A percentile compares a stretch with the other conserved stretches of the same genome.
Evolutionary conservation across 345 rosid genomes (phyloP).

Genomic region (Alliaria petiolata): DNA sequence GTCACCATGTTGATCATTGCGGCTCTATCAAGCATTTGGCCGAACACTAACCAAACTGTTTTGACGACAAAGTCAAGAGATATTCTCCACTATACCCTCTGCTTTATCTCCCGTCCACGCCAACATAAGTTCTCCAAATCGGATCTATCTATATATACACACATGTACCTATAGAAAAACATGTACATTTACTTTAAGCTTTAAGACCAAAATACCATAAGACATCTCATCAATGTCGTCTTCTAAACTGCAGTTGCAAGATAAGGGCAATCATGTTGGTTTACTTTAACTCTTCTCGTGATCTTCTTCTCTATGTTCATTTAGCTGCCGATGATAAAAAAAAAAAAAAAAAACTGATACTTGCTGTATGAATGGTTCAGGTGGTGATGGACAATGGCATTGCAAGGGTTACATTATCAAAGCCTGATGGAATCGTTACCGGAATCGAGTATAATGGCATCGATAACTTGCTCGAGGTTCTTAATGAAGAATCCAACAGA

Average conservation of each 20-base stretch:
- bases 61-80: slow-evolving; percentile 37
- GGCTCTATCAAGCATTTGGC: slow-evolving; percentile 7
- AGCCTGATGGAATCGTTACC: slow-evolving; percentile 75
- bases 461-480: slow-evolving; percentile 85
- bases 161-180: background rate
- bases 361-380: slow-evolving; percentile 37
- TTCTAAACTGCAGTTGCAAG: slow-evolving; percentile 19
- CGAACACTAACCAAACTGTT: slow-evolving; percentile 18
- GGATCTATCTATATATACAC: background rate
- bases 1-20: slow-evolving; percentile 2
- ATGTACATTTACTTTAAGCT: slow-evolving; percentile 18
- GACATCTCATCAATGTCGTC: slow-evolving; percentile 23
- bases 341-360: background rate
- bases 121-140: slow-evolving; percentile 19
- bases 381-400: slow-evolving; percentile 83
- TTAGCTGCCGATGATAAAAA: background rate
- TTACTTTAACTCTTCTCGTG: slow-evolving; percentile 2
- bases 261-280: slow-evolving; percentile 33
- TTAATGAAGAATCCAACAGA: slow-evolving; percentile 69
- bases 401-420: slow-evolving; percentile 62
- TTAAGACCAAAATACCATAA: background rate
- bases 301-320: background rate
- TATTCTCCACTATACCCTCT: slow-evolving; percentile 21
- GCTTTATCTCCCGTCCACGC: slow-evolving; percentile 28
- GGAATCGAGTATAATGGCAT: slow-evolving; percentile 62